Base-by-base conservation (phyloP, 2,329 filamentous ascomycete genomes). In the Emmonsiellopsis sp. region DNA sequence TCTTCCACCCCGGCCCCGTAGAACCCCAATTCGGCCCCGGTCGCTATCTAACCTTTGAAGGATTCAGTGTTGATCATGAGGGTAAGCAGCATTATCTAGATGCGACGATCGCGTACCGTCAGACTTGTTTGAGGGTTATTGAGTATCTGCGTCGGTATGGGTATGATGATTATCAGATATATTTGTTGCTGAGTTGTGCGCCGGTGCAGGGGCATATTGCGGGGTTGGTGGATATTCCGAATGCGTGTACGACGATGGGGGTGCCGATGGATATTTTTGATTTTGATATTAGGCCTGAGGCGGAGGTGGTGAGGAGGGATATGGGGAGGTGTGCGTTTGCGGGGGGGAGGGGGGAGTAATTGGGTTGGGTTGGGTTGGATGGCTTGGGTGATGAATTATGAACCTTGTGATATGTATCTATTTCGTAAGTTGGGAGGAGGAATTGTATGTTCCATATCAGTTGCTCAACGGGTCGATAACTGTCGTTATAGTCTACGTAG, bases 261-360 rank as follows among this genome's bases (percentile, higher is more conserved):
- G 67, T 95, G 52, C 91, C 91, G 1, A 89, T 95, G 77, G 91
- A 95, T 71, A 94, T 96, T 51, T 96, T 96, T 63, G 88, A 93
- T 65, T 95, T 96, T 70, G 90, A 95, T 66, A 92, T 95, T 60
- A 81, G 83, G 46, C 88, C 89, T 0, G 77, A 78, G 53, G 76
- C 75, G 5, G 76, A 78, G 6, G 80, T 79, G 2, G 74, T 80
- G 65, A 81, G 82, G 73, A 68, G 76, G 54, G 83, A 90, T 65
- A 79, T 90, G 79, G 87, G 86, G 26, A 45, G 26, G 20, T 45
- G 32, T 45, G 43, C 43, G 26, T 20, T 30, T 10, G 26, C 26
- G 43, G 43, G 26, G 43, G 32, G 11, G 9, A 8, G 20, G 43
- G 43, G 43, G 32, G 43, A 13, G 20, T 31, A 20, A 45, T 32